phyloP scores from a whole-genome alignment of 2,329 filamentous ascomycete genomes.

The Claviceps sp. region DNA sequence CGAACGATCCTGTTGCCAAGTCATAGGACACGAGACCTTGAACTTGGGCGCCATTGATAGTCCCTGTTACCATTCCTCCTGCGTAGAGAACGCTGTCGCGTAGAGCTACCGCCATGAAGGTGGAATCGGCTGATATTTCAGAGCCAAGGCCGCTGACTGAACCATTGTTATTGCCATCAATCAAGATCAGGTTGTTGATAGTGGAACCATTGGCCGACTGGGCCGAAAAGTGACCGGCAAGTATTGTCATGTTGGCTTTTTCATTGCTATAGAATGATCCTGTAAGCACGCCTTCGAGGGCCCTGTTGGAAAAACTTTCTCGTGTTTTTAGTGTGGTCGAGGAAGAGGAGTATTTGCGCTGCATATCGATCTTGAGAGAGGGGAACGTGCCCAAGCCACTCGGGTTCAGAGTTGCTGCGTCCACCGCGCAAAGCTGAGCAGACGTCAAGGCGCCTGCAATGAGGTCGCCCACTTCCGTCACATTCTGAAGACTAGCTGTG shows the following conservation, averaged over 20 bases:
- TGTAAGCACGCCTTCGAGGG: constrained; percentile 56
- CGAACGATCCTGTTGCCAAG: constrained; percentile 49
- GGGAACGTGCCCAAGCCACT: constrained; percentile 41
- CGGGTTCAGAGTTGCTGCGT: constrained; percentile 52
- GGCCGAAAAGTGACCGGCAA: constrained; percentile 77
- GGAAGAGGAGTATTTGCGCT: constrained; percentile 6
- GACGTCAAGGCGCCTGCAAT: constrained; percentile 77
- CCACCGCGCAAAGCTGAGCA: constrained; percentile 57
- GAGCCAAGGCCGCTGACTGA: constrained; percentile 55
- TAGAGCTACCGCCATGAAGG: constrained; percentile 58
- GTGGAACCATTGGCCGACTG: constrained; percentile 52
- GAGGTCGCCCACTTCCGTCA: constrained; percentile 49
- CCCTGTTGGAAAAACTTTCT: constrained; percentile 24
- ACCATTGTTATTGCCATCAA: constrained; percentile 60
- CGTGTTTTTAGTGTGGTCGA: constrained; percentile 31
- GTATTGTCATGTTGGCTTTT: constrained; percentile 66
- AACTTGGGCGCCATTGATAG: constrained; percentile 45
- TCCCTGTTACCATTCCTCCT: constrained; percentile 68
- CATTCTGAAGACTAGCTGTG: constrained; percentile 51
- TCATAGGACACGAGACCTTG: constrained; percentile 73
- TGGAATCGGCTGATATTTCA: constrained; percentile 56
- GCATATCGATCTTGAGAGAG: constrained; percentile 36
- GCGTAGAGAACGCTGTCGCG: constrained; percentile 60
- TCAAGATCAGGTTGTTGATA: constrained; percentile 68
- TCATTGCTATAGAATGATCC: constrained; percentile 64